A percentile compares a stretch with the other conserved stretches of the same genome.
Evolutionary conservation across 495 filamentous ascomycete species (phyloP).

Genomic region (Neohortaea acidophila): DNA sequence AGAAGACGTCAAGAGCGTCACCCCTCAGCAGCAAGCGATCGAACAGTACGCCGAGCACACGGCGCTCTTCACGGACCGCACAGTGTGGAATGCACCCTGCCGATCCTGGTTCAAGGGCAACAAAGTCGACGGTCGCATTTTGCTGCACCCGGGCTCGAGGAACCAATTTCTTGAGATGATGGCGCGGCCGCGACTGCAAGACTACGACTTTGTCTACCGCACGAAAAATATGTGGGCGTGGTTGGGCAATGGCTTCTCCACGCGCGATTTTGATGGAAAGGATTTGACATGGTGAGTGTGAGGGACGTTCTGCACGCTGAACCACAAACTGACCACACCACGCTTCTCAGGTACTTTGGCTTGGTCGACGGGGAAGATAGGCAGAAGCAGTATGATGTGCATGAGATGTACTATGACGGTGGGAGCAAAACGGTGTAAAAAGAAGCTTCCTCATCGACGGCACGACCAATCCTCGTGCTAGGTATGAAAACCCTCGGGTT

Average conservation of each 20-base stretch:
- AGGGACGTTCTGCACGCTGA: no score
- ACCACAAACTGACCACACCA: no score
- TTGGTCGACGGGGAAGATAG: no score
- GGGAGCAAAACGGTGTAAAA: no score
- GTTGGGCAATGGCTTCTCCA: constrained; percentile 11
- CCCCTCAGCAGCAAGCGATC: constrained; percentile 5
- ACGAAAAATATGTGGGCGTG: constrained; percentile 6
- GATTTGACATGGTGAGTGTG: constrained; percentile 12
- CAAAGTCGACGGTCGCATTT: constrained; percentile 4
- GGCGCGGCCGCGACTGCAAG: constrained; percentile 5
- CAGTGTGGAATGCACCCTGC: constrained; percentile 6
- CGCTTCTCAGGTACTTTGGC: no score
- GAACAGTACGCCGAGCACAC: constrained; percentile 7
- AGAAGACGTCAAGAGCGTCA: constrained; percentile 3
- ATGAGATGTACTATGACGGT: no score
- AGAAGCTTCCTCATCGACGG: no score
- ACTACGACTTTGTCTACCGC: constrained; percentile 7
- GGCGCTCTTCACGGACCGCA: constrained; percentile 3
- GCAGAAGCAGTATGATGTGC: no score
- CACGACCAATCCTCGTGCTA: no score
- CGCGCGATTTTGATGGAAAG: neutral
- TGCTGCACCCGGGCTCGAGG: constrained; percentile 2
- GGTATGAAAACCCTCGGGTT: no score
- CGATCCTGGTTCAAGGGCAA: constrained; percentile 11
- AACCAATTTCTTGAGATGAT: neutral